Conservation (phyloP, 1,139 yeast genomes). For the Protomyces inundatus region DNA sequence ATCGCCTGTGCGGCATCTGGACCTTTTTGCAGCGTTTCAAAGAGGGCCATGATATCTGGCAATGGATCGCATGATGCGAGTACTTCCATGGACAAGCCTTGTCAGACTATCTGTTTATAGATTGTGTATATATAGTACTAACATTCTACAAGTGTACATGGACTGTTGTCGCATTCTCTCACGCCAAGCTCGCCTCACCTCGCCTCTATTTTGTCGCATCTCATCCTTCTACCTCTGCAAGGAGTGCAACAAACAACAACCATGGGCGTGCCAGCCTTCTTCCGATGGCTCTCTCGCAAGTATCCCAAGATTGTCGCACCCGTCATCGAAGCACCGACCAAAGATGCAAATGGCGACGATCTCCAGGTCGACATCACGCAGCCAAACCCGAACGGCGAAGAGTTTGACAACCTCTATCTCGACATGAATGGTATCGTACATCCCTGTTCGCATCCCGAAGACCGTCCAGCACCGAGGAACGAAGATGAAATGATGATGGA, state of each 20-base stretch:
- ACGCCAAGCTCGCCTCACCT: too few species aligned
- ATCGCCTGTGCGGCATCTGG: neutral
- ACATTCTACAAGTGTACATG: too few species aligned
- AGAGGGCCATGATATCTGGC: neutral
- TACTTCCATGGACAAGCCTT: neutral
- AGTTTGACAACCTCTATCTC: conserved; percentile 65
- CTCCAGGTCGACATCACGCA: conserved; percentile 64
- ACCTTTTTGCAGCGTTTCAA: neutral
- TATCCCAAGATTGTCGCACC: conserved; percentile 93
- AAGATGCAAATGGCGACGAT: conserved; percentile 50
- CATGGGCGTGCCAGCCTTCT: conserved; percentile 66
- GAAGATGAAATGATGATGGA: conserved; percentile 94
- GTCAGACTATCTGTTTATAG: too few species aligned
- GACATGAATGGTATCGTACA: conserved; percentile 98
- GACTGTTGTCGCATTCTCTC: too few species aligned
- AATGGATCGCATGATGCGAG: neutral
- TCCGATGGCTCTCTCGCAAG: conserved; percentile 89
- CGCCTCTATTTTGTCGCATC: too few species aligned
- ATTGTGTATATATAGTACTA: too few species aligned
- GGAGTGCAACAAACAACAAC: neutral
- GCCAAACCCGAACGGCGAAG: conserved; percentile 91
- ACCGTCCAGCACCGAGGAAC: conserved; percentile 85
- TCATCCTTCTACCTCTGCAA: too few species aligned
- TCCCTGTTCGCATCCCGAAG: conserved; percentile 96
- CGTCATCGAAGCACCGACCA: conserved; percentile 69